Evolutionary conservation across 805 yeast species (phyloP).

Genomic region (Yamadazyma philogaea): DNA sequence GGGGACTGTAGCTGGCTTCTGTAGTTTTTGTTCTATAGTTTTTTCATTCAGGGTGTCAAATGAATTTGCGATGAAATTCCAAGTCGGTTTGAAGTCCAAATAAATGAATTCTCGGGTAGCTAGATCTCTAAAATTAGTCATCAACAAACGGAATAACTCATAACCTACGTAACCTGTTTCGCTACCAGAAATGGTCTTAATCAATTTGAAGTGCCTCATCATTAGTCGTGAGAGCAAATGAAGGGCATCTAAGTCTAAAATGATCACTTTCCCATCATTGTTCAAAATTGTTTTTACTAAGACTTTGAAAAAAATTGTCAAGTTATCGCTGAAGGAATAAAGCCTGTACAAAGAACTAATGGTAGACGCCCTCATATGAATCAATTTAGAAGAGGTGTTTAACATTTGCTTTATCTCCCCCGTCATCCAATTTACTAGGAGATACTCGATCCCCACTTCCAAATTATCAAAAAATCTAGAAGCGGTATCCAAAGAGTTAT

Average conservation of each 20-base stretch:
- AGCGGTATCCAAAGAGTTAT: constrained; percentile 17
- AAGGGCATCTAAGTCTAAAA: constrained; percentile 41
- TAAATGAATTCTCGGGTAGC: constrained; percentile 31
- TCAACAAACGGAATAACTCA: constrained; percentile 34
- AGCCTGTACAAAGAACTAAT: constrained; percentile 31
- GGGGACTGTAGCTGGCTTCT: constrained; percentile 11
- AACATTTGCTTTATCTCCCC: constrained; percentile 37
- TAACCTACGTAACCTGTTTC: constrained; percentile 29
- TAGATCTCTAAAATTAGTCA: constrained; percentile 34
- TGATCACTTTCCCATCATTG: constrained; percentile 40
- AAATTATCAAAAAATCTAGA: constrained; percentile 16
- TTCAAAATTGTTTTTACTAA: constrained; percentile 31
- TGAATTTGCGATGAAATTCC: constrained; percentile 29
- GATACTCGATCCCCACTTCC: constrained; percentile 44
- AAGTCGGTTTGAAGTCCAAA: constrained; percentile 29
- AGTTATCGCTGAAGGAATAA: constrained; percentile 37
- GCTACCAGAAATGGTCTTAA: constrained; percentile 32
- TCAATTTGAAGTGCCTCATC: constrained; percentile 30
- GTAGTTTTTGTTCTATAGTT: constrained; percentile 2
- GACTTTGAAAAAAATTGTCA: constrained; percentile 39
- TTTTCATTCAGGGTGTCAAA: constrained; percentile 6
- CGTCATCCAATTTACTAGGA: constrained; percentile 49
- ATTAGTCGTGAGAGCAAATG: constrained; percentile 32
- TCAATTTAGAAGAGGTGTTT: constrained; percentile 31
- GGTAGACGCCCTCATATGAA: constrained; percentile 32